phyloP scores from a whole-genome alignment of 257 asterid genomes.

The Parsonsia alboflavescens region DNA sequence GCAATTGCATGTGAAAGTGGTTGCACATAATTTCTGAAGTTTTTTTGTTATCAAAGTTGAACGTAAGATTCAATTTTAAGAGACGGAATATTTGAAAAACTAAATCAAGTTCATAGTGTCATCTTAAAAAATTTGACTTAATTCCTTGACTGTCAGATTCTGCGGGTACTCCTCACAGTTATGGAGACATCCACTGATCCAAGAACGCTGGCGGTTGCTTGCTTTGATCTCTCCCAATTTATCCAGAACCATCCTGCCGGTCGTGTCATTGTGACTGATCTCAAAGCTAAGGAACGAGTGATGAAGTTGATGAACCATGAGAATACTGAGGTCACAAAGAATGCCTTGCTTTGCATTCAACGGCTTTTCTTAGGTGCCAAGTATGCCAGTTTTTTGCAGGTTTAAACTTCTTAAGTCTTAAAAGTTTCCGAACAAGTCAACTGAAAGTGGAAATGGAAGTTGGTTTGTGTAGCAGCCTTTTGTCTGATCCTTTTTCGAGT shows the following conservation, averaged over 20 bases:
- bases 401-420: conserved; percentile 17
- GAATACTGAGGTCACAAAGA: conserved; percentile 81
- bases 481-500: background rate
- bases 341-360: conserved; percentile 91
- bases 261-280: conserved; percentile 72
- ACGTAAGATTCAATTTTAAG: background rate
- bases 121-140: background rate
- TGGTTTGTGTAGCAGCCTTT: conserved; percentile 12
- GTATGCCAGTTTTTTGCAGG: conserved; percentile 92
- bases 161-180: conserved; percentile 76
- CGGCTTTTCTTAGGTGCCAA: conserved; percentile 95
- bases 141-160: conserved; percentile 43
- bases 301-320: conserved; percentile 94
- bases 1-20: too few species aligned
- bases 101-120: background rate
- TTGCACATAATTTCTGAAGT: background rate
- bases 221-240: conserved; percentile 89
- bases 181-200: conserved; percentile 81
- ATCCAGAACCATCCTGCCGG: conserved; percentile 92
- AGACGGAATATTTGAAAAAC: background rate
- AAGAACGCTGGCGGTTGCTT: conserved; percentile 85
- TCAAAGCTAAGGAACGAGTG: conserved; percentile 91
- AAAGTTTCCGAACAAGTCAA: background rate
- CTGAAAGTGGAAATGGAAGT: conserved; percentile 3
- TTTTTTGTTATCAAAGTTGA: background rate